phyloP scores from a whole-genome alignment of 2,329 filamentous ascomycete species.

The Xylaria sp. region DNA sequence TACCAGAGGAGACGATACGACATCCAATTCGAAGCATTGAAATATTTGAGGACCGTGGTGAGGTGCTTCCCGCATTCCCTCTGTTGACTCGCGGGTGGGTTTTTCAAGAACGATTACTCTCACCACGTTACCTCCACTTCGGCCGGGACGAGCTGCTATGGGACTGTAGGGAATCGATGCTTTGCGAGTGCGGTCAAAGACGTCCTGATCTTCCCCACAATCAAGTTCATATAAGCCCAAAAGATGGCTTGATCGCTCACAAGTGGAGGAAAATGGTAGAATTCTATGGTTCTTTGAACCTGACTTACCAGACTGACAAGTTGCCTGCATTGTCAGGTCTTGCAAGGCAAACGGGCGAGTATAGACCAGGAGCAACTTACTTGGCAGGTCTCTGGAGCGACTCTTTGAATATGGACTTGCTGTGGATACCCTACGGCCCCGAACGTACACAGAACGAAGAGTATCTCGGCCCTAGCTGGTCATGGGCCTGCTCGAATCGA shows the following conservation, averaged over 20 bases:
- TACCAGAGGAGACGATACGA: slow-evolving; percentile 2
- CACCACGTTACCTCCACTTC: slow-evolving; percentile 17
- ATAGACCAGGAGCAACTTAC: slow-evolving; percentile 1
- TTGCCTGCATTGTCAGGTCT: slow-evolving; percentile 15
- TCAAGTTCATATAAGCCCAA: slow-evolving; percentile 3
- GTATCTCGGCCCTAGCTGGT: slow-evolving; percentile 14
- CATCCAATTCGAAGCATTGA: slow-evolving; percentile 6
- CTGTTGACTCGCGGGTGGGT: slow-evolving; percentile 13
- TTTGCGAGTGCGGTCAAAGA: slow-evolving; percentile 13
- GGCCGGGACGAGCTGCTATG: slow-evolving; percentile 13
- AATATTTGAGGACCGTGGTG: slow-evolving; percentile 1
- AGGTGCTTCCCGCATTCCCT: slow-evolving; percentile 1
- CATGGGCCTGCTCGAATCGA: slow-evolving; percentile 7
- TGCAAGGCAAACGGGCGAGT: slow-evolving; percentile 11
- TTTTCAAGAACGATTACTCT: slow-evolving; percentile 15
- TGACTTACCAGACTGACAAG: slow-evolving; percentile 14
- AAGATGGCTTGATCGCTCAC: slow-evolving; percentile 1
- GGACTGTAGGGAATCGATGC: slow-evolving; percentile 13
- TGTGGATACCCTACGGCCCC: slow-evolving; percentile 10
- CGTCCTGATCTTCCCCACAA: slow-evolving; percentile 6
- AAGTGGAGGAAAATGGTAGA: slow-evolving; percentile 15
- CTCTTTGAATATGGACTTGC: slow-evolving; percentile 13
- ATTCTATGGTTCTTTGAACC: slow-evolving; percentile 7
- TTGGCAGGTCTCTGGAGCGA: slow-evolving; percentile 17
- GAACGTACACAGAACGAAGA: not conserved